Base-by-base conservation (phyloP, 208 protist species). In the Leishmania arabica region DNA sequence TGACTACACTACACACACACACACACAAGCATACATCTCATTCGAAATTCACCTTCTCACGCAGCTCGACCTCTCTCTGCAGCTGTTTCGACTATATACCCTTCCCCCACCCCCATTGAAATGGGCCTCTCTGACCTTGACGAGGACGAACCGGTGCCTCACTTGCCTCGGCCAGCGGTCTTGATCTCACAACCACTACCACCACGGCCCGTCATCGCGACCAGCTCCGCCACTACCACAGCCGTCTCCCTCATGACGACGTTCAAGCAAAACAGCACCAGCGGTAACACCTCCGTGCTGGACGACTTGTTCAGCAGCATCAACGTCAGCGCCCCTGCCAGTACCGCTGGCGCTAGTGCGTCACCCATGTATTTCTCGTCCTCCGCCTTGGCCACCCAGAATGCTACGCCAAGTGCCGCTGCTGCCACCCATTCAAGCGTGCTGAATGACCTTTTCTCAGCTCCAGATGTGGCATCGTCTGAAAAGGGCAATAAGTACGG, bases 111-210 rank as follows among this genome's bases (percentile, higher is more conserved):
- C 8, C 17, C 31, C 42, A 40, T 69, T n/a, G 53, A 37, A 49
- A 95, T 97, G 91, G 89, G 92, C 34, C 86, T 97, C 49, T 92
- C 90, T 9, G 93, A 97, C 78, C 94, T 97, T 77, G 92, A 95
- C 65, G 91, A 95, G 78, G 91, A 90, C 69, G 91, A 94, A 51
- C 75, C 75, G 51, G 76, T 75, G 66, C 81, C 80, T n/a, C 58
- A 79, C 58, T 77, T 60, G 47, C 71, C 78, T 21, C 65, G 34
- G 3, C 71, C 71, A 27, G 60, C 56, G n/a, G 56, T 78, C 58
- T 34, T 75, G 62, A 85, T 71, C 2, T 70, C 53, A 17, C 56
- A 54, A 2, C 13, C 69, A 5, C 70, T 53, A 49, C 47, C 21
- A 6, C 58, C 56, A 75, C 58, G 40, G 13, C 15, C 70, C 76